phyloP scores from a whole-genome alignment of 2,329 filamentous ascomycete genomes.

The Tolypocladium cylindrosporum region DNA sequence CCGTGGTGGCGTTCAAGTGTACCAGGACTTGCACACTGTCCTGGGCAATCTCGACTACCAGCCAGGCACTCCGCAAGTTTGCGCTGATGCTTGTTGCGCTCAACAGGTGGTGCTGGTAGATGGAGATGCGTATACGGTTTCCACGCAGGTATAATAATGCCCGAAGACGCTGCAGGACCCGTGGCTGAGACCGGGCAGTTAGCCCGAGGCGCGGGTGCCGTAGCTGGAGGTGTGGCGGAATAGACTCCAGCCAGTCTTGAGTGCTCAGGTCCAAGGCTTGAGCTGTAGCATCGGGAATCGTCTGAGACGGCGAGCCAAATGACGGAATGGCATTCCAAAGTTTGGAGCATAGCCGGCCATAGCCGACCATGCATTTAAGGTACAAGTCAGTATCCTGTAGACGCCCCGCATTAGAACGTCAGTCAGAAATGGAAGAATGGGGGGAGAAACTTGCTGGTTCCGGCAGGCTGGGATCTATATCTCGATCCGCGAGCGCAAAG shows the following conservation, averaged over 20 bases:
- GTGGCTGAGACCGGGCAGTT: slow-evolving; percentile 18
- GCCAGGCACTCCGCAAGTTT: slow-evolving; percentile 21
- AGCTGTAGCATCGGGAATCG: slow-evolving; percentile 27
- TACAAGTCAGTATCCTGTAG: slow-evolving; percentile 25
- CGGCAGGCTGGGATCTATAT: slow-evolving; percentile 37
- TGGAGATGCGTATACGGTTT: slow-evolving; percentile 31
- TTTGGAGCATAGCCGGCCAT: slow-evolving; percentile 33
- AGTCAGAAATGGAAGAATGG: too few species aligned
- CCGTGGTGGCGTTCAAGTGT: slow-evolving; percentile 11
- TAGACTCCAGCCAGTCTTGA: slow-evolving; percentile 34
- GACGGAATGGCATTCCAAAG: slow-evolving; percentile 33
- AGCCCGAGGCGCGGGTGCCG: slow-evolving; percentile 26
- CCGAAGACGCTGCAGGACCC: slow-evolving; percentile 27
- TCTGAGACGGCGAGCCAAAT: slow-evolving; percentile 21
- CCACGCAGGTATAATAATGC: slow-evolving; percentile 31
- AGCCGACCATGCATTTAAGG: slow-evolving; percentile 36
- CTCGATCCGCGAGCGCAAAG: slow-evolving; percentile 35
- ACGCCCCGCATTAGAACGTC: not conserved
- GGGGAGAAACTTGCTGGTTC: slow-evolving; percentile 22
- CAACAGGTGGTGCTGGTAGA: slow-evolving; percentile 30
- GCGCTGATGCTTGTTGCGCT: slow-evolving; percentile 23
- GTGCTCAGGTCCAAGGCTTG: slow-evolving; percentile 30
- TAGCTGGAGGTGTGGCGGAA: slow-evolving; percentile 28
- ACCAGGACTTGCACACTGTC: slow-evolving; percentile 12
- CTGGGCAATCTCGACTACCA: slow-evolving; percentile 21